A percentile compares a stretch with the other conserved stretches of the same genome.
Conservation (phyloP, 139 green algal species). For the Chlorella vulgaris region DNA sequence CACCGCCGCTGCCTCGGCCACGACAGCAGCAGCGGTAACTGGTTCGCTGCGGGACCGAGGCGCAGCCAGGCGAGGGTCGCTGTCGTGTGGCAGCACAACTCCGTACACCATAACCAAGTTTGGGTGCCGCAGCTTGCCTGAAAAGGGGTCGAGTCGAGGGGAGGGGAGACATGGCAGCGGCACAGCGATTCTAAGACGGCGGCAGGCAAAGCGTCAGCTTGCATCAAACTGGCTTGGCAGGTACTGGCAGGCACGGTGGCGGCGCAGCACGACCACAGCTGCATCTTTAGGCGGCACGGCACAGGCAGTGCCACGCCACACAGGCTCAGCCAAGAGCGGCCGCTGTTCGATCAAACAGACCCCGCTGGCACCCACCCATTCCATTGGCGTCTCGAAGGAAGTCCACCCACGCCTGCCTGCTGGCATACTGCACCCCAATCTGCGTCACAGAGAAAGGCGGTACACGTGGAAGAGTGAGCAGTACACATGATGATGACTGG, state of each 20-base stretch:
- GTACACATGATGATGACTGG: background rate
- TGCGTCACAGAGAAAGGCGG: background rate
- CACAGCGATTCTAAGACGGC: no score
- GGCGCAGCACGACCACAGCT: no score
- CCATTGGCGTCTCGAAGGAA: constrained; percentile 57
- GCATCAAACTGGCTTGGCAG: no score
- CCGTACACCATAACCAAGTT: constrained; percentile 37
- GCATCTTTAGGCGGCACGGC: no score
- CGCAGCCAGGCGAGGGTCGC: constrained; percentile 19
- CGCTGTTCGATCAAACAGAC: no score
- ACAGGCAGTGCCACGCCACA: no score
- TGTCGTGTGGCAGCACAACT: constrained; percentile 23
- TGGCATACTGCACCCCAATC: constrained; percentile 32
- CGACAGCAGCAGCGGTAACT: background rate
- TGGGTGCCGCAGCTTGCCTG: constrained; percentile 59
- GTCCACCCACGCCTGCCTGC: constrained; percentile 30
- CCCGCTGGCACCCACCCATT: no score
- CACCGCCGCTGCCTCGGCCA: background rate
- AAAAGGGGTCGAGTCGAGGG: no score
- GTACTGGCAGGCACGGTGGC: no score
- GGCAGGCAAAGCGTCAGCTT: no score
- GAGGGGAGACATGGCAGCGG: no score
- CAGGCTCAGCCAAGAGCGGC: no score
- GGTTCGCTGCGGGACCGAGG: constrained; percentile 10
- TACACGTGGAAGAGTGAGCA: background rate